Evolutionary conservation across 192 early-diverging fungal species (phyloP), one percentile per base, ranked within the genome.

Genomic region (Linnemannia schmuckeri): DNA sequence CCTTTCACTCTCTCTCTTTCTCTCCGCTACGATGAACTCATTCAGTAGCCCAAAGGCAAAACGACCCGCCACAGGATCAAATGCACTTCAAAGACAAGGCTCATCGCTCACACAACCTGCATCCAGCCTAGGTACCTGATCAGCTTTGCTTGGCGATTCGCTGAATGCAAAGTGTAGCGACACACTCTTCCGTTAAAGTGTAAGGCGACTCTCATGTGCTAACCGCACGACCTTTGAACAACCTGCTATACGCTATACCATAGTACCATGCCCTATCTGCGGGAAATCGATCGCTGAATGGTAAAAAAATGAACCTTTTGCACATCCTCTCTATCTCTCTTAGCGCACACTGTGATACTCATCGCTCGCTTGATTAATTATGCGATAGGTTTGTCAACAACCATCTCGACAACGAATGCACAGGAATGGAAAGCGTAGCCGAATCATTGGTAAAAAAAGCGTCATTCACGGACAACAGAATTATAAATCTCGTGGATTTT

Each of bases 241-340:
- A 52, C 49, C 49, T 52, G 18, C 17, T 52, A 6, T 52, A 22
- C 49, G 9, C 6, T 44, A 44, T 18, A 12, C 2, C 5, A 10
- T 77, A 91, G 92, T 93, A 7, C 75, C 88, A 70, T 93, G 92
- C 74, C 92, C 92, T 41, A 88, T 93, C 55, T 93, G 92, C 42
- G 78, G 68, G 10, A 88, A 89, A 70, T 81, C 54, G 6, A 88
- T 90, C 7, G 57, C 88, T 27, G 79, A 83, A 46, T 83, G 75
- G 74, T 86, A 82, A 57, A 22, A 37, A 27, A 0, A 3, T 42
- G 3, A 47, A 47, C 33, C 24, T 4, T 4, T 9, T 0, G 30
- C 33, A 75, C 42, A 20, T 10, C 18, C 41, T 24, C 5, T 24
- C 4, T 38, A 9, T 38, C 80, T 37, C n/a, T n/a, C 17, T 35